Conservation (phyloP, 495 filamentous ascomycete species). For the Penicillium salamii region DNA sequence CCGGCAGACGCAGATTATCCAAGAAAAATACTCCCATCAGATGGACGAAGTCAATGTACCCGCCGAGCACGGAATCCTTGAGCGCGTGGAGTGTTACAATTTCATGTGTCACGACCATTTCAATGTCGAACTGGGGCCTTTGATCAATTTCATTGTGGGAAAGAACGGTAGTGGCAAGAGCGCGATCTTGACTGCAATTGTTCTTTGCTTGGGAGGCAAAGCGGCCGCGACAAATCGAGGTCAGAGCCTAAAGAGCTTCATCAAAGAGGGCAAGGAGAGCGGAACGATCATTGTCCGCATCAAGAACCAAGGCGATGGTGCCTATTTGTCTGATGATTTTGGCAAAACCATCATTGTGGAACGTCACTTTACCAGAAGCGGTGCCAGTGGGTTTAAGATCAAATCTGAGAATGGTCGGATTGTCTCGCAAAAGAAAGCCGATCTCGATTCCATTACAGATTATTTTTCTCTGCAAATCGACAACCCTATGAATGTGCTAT, state of each 20-base stretch:
- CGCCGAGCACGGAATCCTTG: slow-evolving; percentile 80
- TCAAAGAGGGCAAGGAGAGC: slow-evolving; percentile 80
- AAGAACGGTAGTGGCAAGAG: slow-evolving; percentile 99
- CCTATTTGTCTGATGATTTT: slow-evolving; percentile 78
- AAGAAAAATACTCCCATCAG: slow-evolving; percentile 52
- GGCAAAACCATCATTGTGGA: slow-evolving; percentile 87
- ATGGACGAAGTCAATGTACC: slow-evolving; percentile 63
- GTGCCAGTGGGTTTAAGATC: slow-evolving; percentile 80
- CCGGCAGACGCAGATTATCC: slow-evolving; percentile 68
- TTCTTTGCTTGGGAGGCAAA: slow-evolving; percentile 90
- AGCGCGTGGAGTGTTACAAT: slow-evolving; percentile 80
- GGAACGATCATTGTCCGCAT: slow-evolving; percentile 71
- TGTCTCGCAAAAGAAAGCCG: slow-evolving; percentile 77
- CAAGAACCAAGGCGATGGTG: slow-evolving; percentile 82
- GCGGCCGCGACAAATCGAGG: slow-evolving; percentile 94
- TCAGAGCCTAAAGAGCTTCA: slow-evolving; percentile 84
- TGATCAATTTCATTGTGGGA: slow-evolving; percentile 97
- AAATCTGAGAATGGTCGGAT: slow-evolving; percentile 69
- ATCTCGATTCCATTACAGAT: slow-evolving; percentile 92
- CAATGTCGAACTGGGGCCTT: slow-evolving; percentile 75
- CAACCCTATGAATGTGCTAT: slow-evolving; percentile 97
- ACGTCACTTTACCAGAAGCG: slow-evolving; percentile 76
- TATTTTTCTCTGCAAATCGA: slow-evolving; percentile 92
- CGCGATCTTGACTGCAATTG: slow-evolving; percentile 91
- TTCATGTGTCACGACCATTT: slow-evolving; percentile 93